Percentiles rank a stretch among this genome's conserved stretches.
Evolutionary conservation across 768 basidiomycete genomes (phyloP).

Genomic region (Termitomyces sp.): DNA sequence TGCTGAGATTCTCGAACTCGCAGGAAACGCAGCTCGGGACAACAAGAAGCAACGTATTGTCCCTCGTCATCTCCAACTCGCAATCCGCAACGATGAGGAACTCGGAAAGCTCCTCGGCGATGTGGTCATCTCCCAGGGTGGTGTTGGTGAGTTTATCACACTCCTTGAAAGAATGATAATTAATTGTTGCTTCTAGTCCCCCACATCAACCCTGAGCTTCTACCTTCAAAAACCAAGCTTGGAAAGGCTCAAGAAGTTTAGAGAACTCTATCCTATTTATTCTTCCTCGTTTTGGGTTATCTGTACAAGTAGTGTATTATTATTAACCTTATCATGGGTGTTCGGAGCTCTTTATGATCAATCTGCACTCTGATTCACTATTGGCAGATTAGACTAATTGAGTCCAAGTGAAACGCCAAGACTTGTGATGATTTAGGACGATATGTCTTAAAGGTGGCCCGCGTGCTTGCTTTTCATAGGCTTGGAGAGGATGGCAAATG

Average conservation of each 20-base stretch:
- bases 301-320: constrained; percentile 14
- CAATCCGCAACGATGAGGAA: constrained; percentile 82
- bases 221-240: constrained; percentile 35
- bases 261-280: neutral
- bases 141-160: constrained; percentile 46
- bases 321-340: constrained; percentile 8
- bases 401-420: too few relatives aligned
- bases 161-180: neutral
- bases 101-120: constrained; percentile 77
- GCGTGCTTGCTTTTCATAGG: too few relatives aligned
- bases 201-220: constrained; percentile 32
- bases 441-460: too few relatives aligned
- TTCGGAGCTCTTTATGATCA: neutral
- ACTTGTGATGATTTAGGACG: too few relatives aligned
- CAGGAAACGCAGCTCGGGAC: constrained; percentile 68
- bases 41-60: constrained; percentile 86
- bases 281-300: constrained; percentile 1
- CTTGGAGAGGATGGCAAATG: too few relatives aligned
- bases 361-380: too few relatives aligned
- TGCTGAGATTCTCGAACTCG: constrained; percentile 81
- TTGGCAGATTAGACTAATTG: too few relatives aligned
- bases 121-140: constrained; percentile 89
- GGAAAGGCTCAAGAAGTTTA: constrained; percentile 22
- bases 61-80: constrained; percentile 80
- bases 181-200: constrained; percentile 16